A percentile compares a stretch with the other conserved stretches of the same genome.
phyloP scores from a whole-genome alignment of 108 stramenopile genomes.

The Mediolabrus comicus region DNA sequence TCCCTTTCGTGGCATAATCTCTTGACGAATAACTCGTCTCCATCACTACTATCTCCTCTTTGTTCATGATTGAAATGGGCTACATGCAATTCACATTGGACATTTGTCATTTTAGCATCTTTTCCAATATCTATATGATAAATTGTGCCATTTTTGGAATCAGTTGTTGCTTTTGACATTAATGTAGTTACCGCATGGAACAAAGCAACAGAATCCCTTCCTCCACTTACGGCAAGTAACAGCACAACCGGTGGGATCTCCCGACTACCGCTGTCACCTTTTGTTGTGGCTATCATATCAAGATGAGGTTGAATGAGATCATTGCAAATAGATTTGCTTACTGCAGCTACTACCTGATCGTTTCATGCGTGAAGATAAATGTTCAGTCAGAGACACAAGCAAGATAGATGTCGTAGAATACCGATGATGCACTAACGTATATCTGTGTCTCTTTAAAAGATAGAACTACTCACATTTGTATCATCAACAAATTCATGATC shows the following conservation, averaged over 20 bases:
- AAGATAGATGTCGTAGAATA: neutral
- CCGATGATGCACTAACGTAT: too few relatives aligned
- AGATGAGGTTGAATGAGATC: constrained; percentile 26
- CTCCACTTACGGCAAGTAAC: constrained; percentile 82
- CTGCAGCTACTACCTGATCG: constrained; percentile 9
- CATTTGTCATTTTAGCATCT: constrained; percentile 1
- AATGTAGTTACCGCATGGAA: constrained; percentile 66
- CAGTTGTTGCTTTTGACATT: constrained; percentile 3
- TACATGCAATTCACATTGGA: constrained; percentile 61
- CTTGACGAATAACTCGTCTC: constrained; percentile 65
- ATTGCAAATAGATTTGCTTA: constrained; percentile 17
- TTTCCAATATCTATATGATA: constrained; percentile 18
- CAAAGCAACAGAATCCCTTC: constrained; percentile 84
- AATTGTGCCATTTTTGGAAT: neutral
- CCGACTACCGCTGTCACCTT: neutral
- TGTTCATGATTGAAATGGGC: constrained; percentile 89
- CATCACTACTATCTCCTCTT: constrained; percentile 65
- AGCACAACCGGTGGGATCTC: constrained; percentile 39
- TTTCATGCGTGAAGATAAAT: neutral
- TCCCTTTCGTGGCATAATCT: constrained; percentile 43
- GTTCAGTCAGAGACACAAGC: neutral
- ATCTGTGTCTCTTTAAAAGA: too few relatives aligned
- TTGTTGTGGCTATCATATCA: neutral
- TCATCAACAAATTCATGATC: neutral
- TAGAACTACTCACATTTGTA: neutral